Evolutionary conservation across 148 eudicot genomes (phyloP), one percentile per base, ranked within the genome.

Genomic region (Spergularia bocconei): DNA sequence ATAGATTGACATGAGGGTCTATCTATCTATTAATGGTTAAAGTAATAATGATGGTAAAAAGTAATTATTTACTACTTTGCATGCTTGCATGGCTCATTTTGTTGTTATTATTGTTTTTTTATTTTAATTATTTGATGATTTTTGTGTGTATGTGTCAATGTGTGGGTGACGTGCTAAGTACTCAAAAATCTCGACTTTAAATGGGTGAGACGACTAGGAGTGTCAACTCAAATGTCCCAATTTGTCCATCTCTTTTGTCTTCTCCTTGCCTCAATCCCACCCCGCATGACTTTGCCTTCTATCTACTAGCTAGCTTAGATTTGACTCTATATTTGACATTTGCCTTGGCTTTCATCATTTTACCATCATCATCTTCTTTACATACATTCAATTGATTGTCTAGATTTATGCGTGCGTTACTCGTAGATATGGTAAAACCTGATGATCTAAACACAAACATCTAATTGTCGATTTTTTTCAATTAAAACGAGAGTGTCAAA

Each of bases 221-320:
- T 70, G 79, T 77, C 74, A 70, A 69, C 51, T 77, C 79, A 61
- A 44, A 25, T 69, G 79, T 76, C 79, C 72, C 21, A 38, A 7
- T 54, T 75, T 65, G 44, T 29, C 58, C 16, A 13, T 16, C 29
- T 69, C 38, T 21, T 67, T 59, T 59, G 2, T 17, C 23, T 59
- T 15, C 21, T 19, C 63, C 21, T n/a, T 17, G 36, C 36, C 36
- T 29, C 36, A 29, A 29, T 29, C 36, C 36, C 36, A 29, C 36
- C 21, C 63, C 20, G 63, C 11, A 17, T 15, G 11, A 59, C 21
- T 8, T 5, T 8, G 21, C 23, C 21, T 59, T 59, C 19, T 19
- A 8, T 59, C 2, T n/a, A n/a, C 4, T 29, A 29, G 36, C 36
- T 29, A 29, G 36, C 36, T 29, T 29, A 29, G 36, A 29, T 29